Base-by-base conservation (phyloP, 371 early-diverging fungal species). In the Rhizopus delemar region DNA sequence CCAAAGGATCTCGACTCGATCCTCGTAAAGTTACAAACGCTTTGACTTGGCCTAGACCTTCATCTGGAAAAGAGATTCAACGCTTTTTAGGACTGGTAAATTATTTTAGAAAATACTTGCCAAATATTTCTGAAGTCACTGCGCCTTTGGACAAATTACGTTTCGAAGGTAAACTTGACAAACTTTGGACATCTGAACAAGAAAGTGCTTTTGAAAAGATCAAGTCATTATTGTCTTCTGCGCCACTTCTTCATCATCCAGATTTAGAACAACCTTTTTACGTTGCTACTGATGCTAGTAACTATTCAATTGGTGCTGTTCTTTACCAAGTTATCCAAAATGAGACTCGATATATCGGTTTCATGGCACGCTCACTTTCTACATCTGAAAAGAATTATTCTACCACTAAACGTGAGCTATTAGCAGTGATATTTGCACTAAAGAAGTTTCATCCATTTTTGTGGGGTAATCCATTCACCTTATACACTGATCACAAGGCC, bases 231-330 rank as follows among this genome's bases (percentile, higher is more conserved):
- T 38, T 38, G 12, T 7, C 38, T 38, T 7, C 7, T 8, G 38
- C 38, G 7, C 38, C 12, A 38, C 38, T 38, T 38, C 38, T 38
- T 12, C 38, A 38, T 12, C 7, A 38, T 38, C 38, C 38, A 8
- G 38, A 38, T 38, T 2, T 38, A 7, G 12, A 38, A 7, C 7
- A 8, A 38, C 38, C 38, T 2, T 69, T 80, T 22, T 59, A 53
- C 8, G 48, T 80, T 0, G 69, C 63, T 5, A 71, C 71, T 7
- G 74, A 80, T 58, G 73, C 72, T 2, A 72, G 70, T 5, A 68
- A 71, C 8, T 22, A 48, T 2, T 70, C 63, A 3, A 63, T 74
- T 28, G 71, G 68, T 29, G 66, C 61, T 9, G 60, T 67, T 4
- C 39, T 75, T 11, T 46, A 28, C 4, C 56, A 56, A 46, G 34